phyloP scores from a whole-genome alignment of 2,329 filamentous ascomycete species.

The Diplodia sapinea region DNA sequence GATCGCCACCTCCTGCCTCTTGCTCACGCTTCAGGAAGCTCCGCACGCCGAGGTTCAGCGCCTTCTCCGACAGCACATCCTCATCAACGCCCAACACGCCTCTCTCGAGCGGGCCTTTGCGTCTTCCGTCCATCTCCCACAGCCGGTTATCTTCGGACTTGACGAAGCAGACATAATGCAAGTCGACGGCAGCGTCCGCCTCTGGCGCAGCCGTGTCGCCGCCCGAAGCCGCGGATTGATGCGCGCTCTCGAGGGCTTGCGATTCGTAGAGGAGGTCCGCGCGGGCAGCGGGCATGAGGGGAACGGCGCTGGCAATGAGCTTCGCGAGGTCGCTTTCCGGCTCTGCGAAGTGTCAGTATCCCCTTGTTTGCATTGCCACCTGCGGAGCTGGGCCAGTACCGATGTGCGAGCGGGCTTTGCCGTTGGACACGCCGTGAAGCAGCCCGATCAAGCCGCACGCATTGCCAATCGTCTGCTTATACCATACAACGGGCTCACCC shows the following conservation, averaged over 20 bases:
- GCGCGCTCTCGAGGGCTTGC: conserved; percentile 75
- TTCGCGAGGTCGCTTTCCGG: conserved; percentile 64
- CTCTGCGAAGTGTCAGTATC: conserved; percentile 39
- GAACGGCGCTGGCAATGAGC: conserved; percentile 72
- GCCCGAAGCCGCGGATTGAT: conserved; percentile 74
- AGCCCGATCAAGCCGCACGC: conserved; percentile 65
- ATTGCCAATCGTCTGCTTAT: conserved; percentile 63
- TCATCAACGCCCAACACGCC: conserved; percentile 51
- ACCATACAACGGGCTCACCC: conserved; percentile 63
- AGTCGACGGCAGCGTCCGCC: conserved; percentile 81
- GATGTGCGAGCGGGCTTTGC: conserved; percentile 52
- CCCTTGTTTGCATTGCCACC: not conserved
- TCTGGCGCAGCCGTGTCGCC: conserved; percentile 81
- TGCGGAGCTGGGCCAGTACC: conserved; percentile 10
- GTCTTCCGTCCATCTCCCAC: conserved; percentile 80
- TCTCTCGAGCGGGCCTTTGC: conserved; percentile 75
- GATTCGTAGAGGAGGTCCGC: conserved; percentile 79
- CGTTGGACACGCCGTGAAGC: conserved; percentile 61
- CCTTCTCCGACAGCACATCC: conserved; percentile 69
- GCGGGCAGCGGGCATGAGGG: conserved; percentile 69
- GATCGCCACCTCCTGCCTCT: conserved; percentile 60
- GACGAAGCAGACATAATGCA: conserved; percentile 96
- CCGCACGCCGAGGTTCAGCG: conserved; percentile 71
- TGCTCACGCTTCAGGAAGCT: conserved; percentile 65
- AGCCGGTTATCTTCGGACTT: conserved; percentile 72